phyloP scores from a whole-genome alignment of 1,284 basidiomycete genomes.

The Erythrobasidium hasegawianum region DNA sequence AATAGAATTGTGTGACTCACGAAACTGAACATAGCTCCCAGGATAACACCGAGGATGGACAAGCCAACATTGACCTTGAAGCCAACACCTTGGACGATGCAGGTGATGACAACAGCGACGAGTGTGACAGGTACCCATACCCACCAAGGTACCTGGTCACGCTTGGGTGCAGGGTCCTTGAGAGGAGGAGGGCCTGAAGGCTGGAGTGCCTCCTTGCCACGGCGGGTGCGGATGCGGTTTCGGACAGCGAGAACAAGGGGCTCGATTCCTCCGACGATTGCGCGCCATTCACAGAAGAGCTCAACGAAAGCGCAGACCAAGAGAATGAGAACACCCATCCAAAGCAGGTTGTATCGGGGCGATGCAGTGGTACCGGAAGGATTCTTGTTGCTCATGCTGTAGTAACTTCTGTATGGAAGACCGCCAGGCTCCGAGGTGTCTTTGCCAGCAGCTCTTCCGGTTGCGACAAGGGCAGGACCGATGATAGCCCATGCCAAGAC shows the following conservation, averaged over 20 bases:
- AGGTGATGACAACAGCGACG: conserved; percentile 56
- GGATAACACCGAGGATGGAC: conserved; percentile 52
- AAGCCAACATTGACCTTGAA: conserved; percentile 60
- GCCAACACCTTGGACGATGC: conserved; percentile 58
- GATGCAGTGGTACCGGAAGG: conserved; percentile 53
- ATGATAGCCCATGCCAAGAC: conserved; percentile 65
- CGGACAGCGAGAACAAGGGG: conserved; percentile 35
- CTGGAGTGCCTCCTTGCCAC: conserved; percentile 27
- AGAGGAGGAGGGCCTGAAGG: conserved; percentile 8
- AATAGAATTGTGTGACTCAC: too few species aligned
- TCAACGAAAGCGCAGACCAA: conserved; percentile 49
- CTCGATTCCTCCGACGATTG: conserved; percentile 41
- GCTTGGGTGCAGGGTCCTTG: conserved; percentile 53
- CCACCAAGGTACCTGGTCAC: conserved; percentile 58
- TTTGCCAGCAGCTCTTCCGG: conserved; percentile 52
- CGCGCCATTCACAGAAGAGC: conserved; percentile 45
- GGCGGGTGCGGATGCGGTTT: conserved; percentile 52
- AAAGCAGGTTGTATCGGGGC: conserved; percentile 66
- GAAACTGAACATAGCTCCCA: conserved; percentile 64
- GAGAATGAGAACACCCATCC: conserved; percentile 61
- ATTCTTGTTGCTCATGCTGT: conserved; percentile 48
- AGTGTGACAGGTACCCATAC: conserved; percentile 59
- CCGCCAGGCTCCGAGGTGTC: conserved; percentile 46
- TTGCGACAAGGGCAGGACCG: conserved; percentile 58
- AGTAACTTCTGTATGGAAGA: conserved; percentile 51